These are phyloP conservation scores for Lonicera japonica DNA, from an alignment of 129 eudicot genomes.

Conservation along the genomic window DNA sequence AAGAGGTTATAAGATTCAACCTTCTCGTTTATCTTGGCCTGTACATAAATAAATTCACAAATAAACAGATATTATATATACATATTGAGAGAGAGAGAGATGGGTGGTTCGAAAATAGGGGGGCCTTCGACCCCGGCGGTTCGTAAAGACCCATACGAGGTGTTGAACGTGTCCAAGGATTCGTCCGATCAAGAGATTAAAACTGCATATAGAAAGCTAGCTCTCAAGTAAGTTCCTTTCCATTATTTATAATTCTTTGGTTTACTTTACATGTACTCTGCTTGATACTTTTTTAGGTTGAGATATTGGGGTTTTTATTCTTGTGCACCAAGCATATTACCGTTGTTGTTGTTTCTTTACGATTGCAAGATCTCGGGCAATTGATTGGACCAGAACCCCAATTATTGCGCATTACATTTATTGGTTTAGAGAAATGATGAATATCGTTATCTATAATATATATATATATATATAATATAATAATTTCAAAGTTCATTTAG, in stretches of 20 bases:
- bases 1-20: no score
- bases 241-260: neutral
- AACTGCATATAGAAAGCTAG: slow-evolving; percentile 90
- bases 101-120: slow-evolving; percentile 54
- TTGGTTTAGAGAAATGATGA: no score
- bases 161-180: slow-evolving; percentile 58
- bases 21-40: no score
- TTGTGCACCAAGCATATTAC: neutral
- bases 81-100: slow-evolving; percentile 3
- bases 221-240: slow-evolving; percentile 70
- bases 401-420: neutral
- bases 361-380: no score
- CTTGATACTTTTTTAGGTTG: neutral
- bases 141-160: slow-evolving; percentile 92
- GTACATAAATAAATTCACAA: no score
- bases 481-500: no score
- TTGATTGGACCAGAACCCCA: neutral
- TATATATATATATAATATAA: no score
- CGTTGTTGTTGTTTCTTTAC: neutral
- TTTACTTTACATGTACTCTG: neutral
- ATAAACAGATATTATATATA: neutral
- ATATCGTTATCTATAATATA: no score
- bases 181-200: slow-evolving; percentile 89
- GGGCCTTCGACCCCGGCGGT: slow-evolving; percentile 35
- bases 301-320: neutral